Evolutionary conservation across 768 basidiomycete genomes (phyloP).

Genomic region (Naganishia onofrii): DNA sequence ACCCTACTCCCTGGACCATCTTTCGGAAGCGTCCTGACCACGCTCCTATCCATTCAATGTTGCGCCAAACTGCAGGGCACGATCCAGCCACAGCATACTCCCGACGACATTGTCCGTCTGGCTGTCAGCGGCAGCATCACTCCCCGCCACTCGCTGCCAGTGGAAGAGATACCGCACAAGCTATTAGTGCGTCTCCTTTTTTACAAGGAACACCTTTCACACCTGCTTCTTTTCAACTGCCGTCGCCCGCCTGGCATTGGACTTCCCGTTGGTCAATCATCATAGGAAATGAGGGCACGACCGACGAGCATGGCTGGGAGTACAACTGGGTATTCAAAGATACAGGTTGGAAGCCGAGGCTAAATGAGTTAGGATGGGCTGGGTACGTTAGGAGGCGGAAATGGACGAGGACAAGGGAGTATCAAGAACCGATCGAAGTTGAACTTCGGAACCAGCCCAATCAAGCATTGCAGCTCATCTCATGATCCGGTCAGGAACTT

Average conservation of each 20-base stretch:
- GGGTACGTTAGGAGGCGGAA: conserved; percentile 31
- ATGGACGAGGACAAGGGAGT: conserved; percentile 28
- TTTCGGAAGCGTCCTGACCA: not conserved
- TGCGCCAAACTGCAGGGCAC: not conserved
- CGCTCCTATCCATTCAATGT: not conserved
- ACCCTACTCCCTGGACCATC: conserved; percentile 26
- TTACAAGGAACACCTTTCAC: conserved; percentile 16
- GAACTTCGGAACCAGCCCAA: not conserved
- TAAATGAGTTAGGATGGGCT: conserved; percentile 27
- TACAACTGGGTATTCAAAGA: conserved; percentile 32
- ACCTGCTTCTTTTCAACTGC: conserved; percentile 27
- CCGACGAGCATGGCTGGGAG: conserved; percentile 34
- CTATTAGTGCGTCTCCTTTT: too few species aligned
- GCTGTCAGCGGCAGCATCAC: too few species aligned
- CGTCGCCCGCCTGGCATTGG: conserved; percentile 31
- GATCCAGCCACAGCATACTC: not conserved
- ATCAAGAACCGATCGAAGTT: not conserved
- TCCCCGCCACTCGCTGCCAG: too few species aligned
- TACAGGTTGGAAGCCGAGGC: conserved; percentile 20
- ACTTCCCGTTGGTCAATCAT: conserved; percentile 29
- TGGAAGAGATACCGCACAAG: too few species aligned
- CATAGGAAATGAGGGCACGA: conserved; percentile 31
- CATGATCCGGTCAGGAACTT: not conserved
- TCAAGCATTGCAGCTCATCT: too few species aligned
- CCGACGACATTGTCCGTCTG: not conserved